phyloP scores from a whole-genome alignment of 495 filamentous ascomycete species.

The Pyronema omphalodes region DNA sequence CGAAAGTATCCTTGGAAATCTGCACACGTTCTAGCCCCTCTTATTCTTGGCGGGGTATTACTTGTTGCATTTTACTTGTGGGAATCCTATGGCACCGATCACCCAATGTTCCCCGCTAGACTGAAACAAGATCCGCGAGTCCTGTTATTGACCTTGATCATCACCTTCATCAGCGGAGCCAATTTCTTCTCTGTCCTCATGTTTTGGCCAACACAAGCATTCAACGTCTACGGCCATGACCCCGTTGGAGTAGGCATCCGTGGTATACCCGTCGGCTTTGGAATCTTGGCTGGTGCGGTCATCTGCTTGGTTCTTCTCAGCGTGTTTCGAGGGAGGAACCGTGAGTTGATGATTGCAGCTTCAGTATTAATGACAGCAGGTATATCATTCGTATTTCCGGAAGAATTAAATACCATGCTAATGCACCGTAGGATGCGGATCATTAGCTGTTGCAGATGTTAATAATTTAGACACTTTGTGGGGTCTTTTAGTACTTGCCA shows the following conservation, averaged over 20 bases:
- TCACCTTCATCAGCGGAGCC: constrained; percentile 55
- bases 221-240: constrained; percentile 56
- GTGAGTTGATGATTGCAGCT: constrained; percentile 41
- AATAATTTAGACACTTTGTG: constrained; percentile 46
- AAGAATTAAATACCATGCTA: background rate
- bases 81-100: constrained; percentile 41
- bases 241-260: constrained; percentile 48
- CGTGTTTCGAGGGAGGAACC: constrained; percentile 42
- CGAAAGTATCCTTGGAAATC: constrained; percentile 38
- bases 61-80: constrained; percentile 40
- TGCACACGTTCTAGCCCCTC: constrained; percentile 39
- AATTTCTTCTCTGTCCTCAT: constrained; percentile 60
- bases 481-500: constrained; percentile 43
- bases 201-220: constrained; percentile 58
- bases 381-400: background rate
- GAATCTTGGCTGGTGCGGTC: constrained; percentile 43
- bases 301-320: constrained; percentile 43
- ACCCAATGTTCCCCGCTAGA: constrained; percentile 47
- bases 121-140: constrained; percentile 46
- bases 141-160: constrained; percentile 43
- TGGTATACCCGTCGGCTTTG: constrained; percentile 46
- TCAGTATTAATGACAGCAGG: constrained; percentile 47
- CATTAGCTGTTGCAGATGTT: constrained; percentile 35
- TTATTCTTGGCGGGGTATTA: constrained; percentile 37
- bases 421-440: constrained; percentile 34